phyloP scores from a whole-genome alignment of 148 eudicot genomes.

The Oxyria digyna region DNA sequence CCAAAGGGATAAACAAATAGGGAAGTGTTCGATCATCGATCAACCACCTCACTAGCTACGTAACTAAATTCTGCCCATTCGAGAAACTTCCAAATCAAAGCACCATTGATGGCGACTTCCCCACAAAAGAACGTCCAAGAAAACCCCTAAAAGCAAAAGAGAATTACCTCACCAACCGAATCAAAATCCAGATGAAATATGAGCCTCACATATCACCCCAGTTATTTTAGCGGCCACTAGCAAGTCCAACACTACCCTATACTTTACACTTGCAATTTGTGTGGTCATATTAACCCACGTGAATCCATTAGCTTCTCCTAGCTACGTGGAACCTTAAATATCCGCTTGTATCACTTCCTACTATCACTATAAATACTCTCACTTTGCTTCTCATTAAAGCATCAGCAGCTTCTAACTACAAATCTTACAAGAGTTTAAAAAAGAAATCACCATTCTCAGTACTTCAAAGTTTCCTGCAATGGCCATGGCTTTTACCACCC shows the following conservation, averaged over 20 bases:
- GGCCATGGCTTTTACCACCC: constrained; percentile 6
- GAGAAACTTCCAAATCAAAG: neutral
- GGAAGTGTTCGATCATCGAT: no score
- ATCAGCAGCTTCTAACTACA: neutral
- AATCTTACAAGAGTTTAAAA: neutral
- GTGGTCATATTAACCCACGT: no score
- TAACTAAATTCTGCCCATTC: neutral
- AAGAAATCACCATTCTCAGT: neutral
- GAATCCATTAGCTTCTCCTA: constrained; percentile 1
- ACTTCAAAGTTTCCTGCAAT: neutral
- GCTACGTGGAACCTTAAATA: constrained; percentile 17
- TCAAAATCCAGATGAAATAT: neutral
- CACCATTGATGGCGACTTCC: neutral
- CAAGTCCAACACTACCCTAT: neutral
- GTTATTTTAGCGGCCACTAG: neutral
- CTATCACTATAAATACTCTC: neutral
- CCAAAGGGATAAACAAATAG: no score
- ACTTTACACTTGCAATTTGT: no score
- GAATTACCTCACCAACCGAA: neutral
- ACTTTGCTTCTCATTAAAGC: neutral
- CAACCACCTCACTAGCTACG: neutral
- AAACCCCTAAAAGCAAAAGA: neutral
- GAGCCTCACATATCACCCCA: neutral
- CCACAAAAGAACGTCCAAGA: neutral
- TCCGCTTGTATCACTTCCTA: neutral